phyloP scores from a whole-genome alignment of 176 grass and related monocot species.

The Calamus simplicifolius region DNA sequence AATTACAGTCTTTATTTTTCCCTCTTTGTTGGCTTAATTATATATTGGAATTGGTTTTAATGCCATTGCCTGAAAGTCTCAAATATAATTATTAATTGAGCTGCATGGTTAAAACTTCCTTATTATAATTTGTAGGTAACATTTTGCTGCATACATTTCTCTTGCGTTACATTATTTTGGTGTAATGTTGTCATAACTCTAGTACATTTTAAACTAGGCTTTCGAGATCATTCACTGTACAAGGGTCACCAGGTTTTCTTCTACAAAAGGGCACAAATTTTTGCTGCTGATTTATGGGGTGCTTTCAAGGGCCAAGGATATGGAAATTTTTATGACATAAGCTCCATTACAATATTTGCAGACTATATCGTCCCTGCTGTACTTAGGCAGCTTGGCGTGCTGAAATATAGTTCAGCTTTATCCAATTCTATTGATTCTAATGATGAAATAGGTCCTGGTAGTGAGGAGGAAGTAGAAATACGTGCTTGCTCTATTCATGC shows the following conservation, averaged over 20 bases:
- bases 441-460: constrained; percentile 68
- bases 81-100: too few species aligned
- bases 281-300: constrained; percentile 90
- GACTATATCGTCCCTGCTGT: constrained; percentile 86
- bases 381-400: constrained; percentile 68
- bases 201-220: constrained; percentile 36
- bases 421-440: constrained; percentile 59
- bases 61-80: too few species aligned
- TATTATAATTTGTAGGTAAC: too few species aligned
- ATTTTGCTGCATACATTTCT: too few species aligned
- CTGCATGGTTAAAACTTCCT: too few species aligned
- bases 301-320: constrained; percentile 77
- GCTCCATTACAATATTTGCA: constrained; percentile 83
- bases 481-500: constrained; percentile 83
- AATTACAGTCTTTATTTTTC: too few species aligned
- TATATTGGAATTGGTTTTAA: too few species aligned
- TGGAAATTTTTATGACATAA: constrained; percentile 63
- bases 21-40: too few species aligned
- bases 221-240: constrained; percentile 89
- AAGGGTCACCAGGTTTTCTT: constrained; percentile 87
- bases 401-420: constrained; percentile 69
- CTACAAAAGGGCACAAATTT: constrained; percentile 98
- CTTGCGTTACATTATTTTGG: too few species aligned
- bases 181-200: too few species aligned
- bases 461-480: constrained; percentile 85